Evolutionary conservation across 2,329 filamentous ascomycete genomes (phyloP), one percentile per base, ranked within the genome.

Genomic region (Fusarium stilboides): DNA sequence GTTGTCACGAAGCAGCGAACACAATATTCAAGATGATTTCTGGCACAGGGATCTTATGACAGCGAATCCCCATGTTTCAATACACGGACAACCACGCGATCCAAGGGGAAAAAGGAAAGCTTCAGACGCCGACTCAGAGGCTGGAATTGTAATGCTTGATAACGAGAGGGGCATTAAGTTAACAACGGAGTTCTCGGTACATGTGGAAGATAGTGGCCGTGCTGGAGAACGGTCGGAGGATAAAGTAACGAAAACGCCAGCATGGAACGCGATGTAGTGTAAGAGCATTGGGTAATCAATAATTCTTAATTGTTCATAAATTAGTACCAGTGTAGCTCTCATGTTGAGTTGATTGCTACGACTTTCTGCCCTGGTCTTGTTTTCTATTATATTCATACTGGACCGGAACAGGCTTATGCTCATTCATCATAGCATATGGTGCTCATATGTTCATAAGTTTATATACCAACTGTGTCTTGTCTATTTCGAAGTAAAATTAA

Each of bases 171-270:
- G 57, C 3, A 73, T 74, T 10, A 57, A 62, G 36, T 44, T 73
- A 49, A 72, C 61, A 7, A 72, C 68, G 9, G 70, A 74, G 14
- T 70, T 74, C 8, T 54, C 61, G 17, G 63, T 74, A 8, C 53
- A 62, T 6, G 55, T 74, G 33, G 70, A 73, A 45, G 54, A 71
- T n/a, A 60, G 68, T 26, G 50, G 43, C 14, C 28, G 60, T 17
- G n/a, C 36, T 13, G 62, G 45, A 42, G 70, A 70, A n/a, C 34
- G 49, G 6, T 34, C 51, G 14, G 45, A 69, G 39, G 57, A 63
- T 36, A 74, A 51, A 49, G 66, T 62, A 22, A 40, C 33, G 10
- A 70, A 45, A n/a, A 71, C 62, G 19, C 56, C 42, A 22, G 69
- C 58, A 12, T 74, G 72, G 70, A 55, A 66, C 40, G 58, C 61